Base-by-base conservation (phyloP, 257 asterid genomes). In the Solanum corneliomulleri region DNA sequence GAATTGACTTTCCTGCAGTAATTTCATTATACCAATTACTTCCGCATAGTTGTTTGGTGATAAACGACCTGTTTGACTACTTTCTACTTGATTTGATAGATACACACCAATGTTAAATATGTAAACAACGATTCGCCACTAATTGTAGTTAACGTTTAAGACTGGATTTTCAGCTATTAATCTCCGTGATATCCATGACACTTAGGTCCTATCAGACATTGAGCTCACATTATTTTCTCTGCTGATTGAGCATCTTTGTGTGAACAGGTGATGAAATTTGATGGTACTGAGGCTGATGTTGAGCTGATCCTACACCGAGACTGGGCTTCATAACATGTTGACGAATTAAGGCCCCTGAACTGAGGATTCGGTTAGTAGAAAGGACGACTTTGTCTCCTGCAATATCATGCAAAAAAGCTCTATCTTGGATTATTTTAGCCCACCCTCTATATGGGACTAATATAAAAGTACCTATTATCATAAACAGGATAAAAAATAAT, bases 101-200 rank as follows among this genome's bases (percentile, higher is more conserved):
- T 21, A 74, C 42, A 21, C 9, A 37, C 87, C 69, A 44, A 12
- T 74, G 31, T 27, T 70, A 60, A 25, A 42, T 66, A 78, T 70
- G 81, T 56, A 58, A 66, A 74, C 47, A 74, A 82, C 72, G 71
- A 15, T 80, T 47, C 49, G 7, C 39, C 68, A 9, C 68, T 89
- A 89, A 88, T 77, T 88, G 85, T 76, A 47, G 85, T 18, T 80
- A 0, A 47, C 1, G 5, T 47, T 80, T 83, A 97, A 97, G 93
- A 96, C 98, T 72, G 99, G 98, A 85, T 94, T 97, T 89, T 76
- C 98, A 33, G 96, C 99, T 82, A 96, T 88, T 56, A 97, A 94
- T 92, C 98, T 97, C 85, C 5, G 1, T 44, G 58, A 77, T 42
- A 77, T 25, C 62, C 14, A 1, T 44, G 9, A 15, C 41, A 18